Base-by-base conservation (phyloP, 768 basidiomycete species). In the Pleurotus salmoneostramineus region DNA sequence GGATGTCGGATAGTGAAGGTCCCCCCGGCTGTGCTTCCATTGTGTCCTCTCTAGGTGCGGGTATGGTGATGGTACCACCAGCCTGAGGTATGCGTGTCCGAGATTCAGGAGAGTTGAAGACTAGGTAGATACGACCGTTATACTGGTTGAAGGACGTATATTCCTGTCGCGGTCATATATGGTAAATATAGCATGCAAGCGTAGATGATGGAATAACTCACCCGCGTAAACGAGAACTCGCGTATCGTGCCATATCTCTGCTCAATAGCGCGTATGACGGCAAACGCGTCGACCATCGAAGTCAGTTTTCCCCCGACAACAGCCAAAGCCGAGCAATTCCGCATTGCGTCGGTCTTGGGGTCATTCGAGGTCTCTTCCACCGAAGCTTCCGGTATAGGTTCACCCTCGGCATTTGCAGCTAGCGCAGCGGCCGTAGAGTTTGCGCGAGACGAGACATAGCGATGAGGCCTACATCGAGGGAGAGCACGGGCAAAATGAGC, bases 191-290 rank as follows among this genome's bases (percentile, higher is more conserved):
- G 44, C 12, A 45, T 11, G 44, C 44, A 45, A 45, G 44, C 17
- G 12, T n/a, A 45, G 14, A 48, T 56, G 56, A 46, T 46, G 12
- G 48, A 43, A 48, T 14, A 36, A 68, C 72, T 17, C 63, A 82
- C 83, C 69, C 75, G 73, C 34, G 67, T 59, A 42, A 79, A 71
- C 45, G 69, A 66, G 48, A 72, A 80, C 54, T 81, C 79, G 31
- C 72, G 66, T 35, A 85, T 63, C 6, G 72, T 68, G 11, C 83
- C 83, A 66, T 79, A 83, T 56, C 75, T 77, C 14, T 75, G 74
- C 69, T 89, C 87, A 32, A 88, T 62, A 6, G 76, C 79, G 47
- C 81, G 78, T 56, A 87, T 65, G 47, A 84, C 72, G 47, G 79
- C 72, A 6, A 79, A 74, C 4, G 77, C 80, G 21, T 88, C 81